Percentiles rank a stretch among this genome's conserved stretches.
phyloP scores from a whole-genome alignment of 176 grass and related monocot species.

The Ananas comosus region DNA sequence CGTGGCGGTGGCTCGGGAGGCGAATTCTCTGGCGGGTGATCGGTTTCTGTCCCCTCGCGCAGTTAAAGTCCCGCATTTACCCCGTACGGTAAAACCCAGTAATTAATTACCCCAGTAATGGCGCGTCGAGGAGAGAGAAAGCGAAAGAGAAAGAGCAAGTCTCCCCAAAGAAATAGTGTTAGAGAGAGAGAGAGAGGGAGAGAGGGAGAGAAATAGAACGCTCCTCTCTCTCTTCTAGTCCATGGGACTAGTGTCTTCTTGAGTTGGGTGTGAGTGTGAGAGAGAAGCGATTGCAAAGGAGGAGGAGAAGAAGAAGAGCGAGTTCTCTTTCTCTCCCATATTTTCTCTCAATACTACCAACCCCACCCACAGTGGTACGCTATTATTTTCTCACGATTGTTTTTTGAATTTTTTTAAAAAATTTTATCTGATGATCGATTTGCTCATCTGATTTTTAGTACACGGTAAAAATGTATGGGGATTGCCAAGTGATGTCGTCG shows the following conservation, averaged over 20 bases:
- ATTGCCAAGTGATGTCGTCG: slow-evolving; percentile 89
- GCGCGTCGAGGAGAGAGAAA: neutral
- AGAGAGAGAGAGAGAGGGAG: neutral
- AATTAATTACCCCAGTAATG: neutral
- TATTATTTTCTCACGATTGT: too few species aligned
- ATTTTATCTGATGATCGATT: too few species aligned
- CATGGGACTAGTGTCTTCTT: neutral
- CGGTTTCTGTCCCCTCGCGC: neutral
- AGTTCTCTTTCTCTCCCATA: too few species aligned
- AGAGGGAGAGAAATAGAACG: neutral
- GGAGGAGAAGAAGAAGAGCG: neutral
- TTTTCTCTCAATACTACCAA: too few species aligned
- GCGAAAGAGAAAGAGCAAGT: neutral
- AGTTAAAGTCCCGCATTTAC: slow-evolving; percentile 2
- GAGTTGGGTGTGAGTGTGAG: neutral
- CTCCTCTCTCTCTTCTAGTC: neutral
- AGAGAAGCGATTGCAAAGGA: neutral
- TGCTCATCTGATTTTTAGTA: too few species aligned
- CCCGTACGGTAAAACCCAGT: neutral
- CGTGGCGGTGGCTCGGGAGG: neutral
- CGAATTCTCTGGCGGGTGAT: neutral
- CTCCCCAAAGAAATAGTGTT: neutral
- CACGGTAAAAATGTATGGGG: slow-evolving; percentile 61
- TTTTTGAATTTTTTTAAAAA: too few species aligned
- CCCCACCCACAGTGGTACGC: too few species aligned